Base-by-base conservation (phyloP, 805 yeast genomes). In the Teunomyces cretensis region DNA sequence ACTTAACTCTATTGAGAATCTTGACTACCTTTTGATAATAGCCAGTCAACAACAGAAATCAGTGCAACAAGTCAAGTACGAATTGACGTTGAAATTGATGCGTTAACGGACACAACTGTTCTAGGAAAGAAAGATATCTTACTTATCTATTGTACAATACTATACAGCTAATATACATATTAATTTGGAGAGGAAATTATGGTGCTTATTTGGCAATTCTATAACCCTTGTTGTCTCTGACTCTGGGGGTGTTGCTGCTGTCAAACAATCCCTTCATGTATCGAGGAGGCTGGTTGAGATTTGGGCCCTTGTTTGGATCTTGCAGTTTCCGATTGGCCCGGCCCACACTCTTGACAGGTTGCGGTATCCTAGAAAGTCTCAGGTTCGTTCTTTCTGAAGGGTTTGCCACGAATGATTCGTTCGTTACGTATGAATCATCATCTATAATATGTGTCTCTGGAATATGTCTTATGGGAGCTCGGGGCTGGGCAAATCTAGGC, bases 271-370 rank as follows among this genome's bases (percentile, higher is more conserved):
- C 75, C 14, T 62, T 54, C 68, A 70, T 59, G 55, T 70, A 72
- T 41, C 76, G 56, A 9, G 76, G 75, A 1, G 72, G 68, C 51
- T 72, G 76, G 56, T 71, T 61, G 32, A 72, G 60, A 46, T 72
- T 68, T n/a, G 76, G 76, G 2, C 61, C 59, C 9, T 33, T 39
- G 22, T 37, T 44, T 37, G 49, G 32, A 15, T 37, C 15, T 30
- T 26, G 43, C 27, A 22, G 45, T 28, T 33, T 12, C 19, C 41
- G 37, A 17, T 39, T 15, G 37, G 36, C 39, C 26, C 41, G 32
- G 2, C 40, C 30, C 6, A 22, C 39, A 17, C 26, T 35, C 39
- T 35, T 26, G 14, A 12, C 32, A n/a, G 56, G 51, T 30, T 53
- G 60, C 12, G 64, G 64, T 19, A 62, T 61, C 46, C 53, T 51